Evolutionary conservation across 306 rosid species (phyloP).

Genomic region (Crataegus laevigata): DNA sequence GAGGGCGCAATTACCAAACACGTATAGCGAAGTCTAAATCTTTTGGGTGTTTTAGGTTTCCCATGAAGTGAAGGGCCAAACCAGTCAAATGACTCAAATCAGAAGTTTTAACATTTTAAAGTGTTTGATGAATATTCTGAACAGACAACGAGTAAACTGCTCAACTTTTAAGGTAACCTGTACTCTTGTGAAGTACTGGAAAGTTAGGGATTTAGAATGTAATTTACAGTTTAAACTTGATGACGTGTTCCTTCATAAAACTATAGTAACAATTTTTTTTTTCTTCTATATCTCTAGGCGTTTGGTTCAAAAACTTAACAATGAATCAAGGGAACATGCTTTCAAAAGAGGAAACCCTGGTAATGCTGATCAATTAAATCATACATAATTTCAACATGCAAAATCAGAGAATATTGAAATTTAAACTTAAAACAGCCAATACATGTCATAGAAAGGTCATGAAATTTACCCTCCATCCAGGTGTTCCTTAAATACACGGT

Average conservation of each 20-base stretch:
- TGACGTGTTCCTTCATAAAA: background rate
- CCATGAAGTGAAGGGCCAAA: background rate
- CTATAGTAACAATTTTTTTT: background rate
- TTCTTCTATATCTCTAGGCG: background rate
- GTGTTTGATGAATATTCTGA: background rate
- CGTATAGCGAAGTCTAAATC: background rate
- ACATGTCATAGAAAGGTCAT: constrained; percentile 5
- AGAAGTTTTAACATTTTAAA: background rate
- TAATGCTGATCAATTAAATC: background rate
- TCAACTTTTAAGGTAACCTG: background rate
- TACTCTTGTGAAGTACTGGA: background rate
- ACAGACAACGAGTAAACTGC: background rate
- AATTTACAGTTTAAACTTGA: background rate
- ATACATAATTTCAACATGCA: background rate
- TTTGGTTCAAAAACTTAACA: background rate
- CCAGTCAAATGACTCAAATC: background rate
- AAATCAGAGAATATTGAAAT: background rate
- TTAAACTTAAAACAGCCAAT: background rate
- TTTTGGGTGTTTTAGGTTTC: background rate
- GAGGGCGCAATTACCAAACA: background rate
- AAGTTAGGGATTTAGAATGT: background rate
- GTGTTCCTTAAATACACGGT: constrained; percentile 92
- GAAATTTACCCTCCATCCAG: constrained; percentile 92
- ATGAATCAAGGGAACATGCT: background rate
- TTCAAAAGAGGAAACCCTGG: background rate